Conservation (phyloP, 805 yeast genomes). For the Wickerhamomyces canadensis region DNA sequence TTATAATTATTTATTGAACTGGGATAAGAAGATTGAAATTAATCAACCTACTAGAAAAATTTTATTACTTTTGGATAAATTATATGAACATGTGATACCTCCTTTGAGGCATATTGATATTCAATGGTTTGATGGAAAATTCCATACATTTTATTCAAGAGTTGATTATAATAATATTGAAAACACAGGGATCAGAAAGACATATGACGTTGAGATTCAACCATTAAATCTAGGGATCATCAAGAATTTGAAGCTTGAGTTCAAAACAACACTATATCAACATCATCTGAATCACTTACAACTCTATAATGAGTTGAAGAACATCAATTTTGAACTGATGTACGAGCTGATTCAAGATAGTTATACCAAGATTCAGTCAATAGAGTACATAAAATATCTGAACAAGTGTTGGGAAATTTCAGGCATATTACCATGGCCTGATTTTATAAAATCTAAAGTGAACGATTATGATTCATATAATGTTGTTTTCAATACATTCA, state of each 20-base stretch:
- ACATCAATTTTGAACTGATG: slow-evolving; percentile 1
- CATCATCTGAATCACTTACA: slow-evolving; percentile 8
- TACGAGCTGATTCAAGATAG: slow-evolving; percentile 4
- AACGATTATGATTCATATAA: background rate
- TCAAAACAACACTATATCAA: slow-evolving; percentile 13
- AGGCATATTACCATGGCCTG: background rate
- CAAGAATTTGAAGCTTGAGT: slow-evolving; percentile 27
- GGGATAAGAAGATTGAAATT: slow-evolving; percentile 22
- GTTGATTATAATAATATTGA: background rate
- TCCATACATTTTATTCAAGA: slow-evolving; percentile 7
- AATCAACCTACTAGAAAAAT: slow-evolving; percentile 16
- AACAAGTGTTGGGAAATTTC: slow-evolving; percentile 9
- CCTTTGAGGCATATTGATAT: slow-evolving; percentile 26
- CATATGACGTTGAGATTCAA: slow-evolving; percentile 15
- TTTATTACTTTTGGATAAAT: slow-evolving; percentile 28
- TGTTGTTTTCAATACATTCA: background rate
- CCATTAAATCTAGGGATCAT: slow-evolving; percentile 30
- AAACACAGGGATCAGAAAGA: background rate
- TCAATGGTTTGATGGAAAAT: slow-evolving; percentile 23
- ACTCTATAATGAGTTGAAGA: background rate
- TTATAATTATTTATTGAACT: slow-evolving; percentile 11
- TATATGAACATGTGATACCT: slow-evolving; percentile 32
- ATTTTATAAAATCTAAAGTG: background rate
- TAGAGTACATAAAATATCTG: background rate
- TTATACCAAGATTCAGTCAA: background rate